These are phyloP conservation scores for Hippophae tibetana DNA, from an alignment of 306 rosid species.

Conservation along the genomic window DNA sequence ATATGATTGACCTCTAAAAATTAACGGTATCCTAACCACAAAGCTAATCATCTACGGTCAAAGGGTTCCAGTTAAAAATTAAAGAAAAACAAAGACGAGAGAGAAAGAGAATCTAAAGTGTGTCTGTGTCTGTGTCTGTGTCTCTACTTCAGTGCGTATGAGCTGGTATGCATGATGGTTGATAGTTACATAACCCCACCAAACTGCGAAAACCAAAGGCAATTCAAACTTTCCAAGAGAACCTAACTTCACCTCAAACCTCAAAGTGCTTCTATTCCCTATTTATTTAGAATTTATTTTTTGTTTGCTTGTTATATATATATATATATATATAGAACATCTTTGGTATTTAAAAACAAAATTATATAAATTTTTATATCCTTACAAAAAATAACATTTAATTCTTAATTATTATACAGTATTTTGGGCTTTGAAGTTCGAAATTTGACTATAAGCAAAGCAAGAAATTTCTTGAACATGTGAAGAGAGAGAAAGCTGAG, in stretches of 20 bases:
- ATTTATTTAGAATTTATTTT: no score
- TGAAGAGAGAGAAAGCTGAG: background rate
- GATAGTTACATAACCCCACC: conserved; percentile 46
- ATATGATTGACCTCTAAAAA: no score
- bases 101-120: background rate
- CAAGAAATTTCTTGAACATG: background rate
- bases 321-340: no score
- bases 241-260: background rate
- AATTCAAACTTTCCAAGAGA: background rate
- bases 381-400: background rate
- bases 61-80: background rate
- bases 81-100: background rate
- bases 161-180: conserved; percentile 64
- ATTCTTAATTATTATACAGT: no score
- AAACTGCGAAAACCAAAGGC: conserved; percentile 17
- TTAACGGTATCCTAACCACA: no score
- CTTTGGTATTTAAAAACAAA: background rate
- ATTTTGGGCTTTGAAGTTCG: background rate
- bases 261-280: no score
- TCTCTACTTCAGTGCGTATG: conserved; percentile 4
- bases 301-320: no score
- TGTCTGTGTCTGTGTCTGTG: no score
- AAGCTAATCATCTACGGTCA: no score
- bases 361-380: background rate
- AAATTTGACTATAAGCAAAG: background rate